Percentiles rank a stretch among this genome's conserved stretches.
Evolutionary conservation across 2,329 filamentous ascomycete genomes (phyloP).

Genomic region (Diplocarpon mali): DNA sequence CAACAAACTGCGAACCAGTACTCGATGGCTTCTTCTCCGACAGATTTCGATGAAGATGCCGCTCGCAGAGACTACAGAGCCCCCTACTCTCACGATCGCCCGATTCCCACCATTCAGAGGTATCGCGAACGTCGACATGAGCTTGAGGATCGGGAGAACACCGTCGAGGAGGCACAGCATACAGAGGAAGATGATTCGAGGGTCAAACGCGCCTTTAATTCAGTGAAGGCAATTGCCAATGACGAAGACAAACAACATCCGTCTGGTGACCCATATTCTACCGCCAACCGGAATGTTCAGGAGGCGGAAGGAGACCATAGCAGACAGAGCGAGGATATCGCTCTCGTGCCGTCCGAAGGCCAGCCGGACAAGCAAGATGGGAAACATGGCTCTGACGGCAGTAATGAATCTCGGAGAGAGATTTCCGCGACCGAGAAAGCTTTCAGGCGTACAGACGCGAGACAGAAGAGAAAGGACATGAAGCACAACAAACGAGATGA

Average conservation of each 20-base stretch:
- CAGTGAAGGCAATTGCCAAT: constrained; percentile 17
- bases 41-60: constrained; percentile 18
- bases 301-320: neutral
- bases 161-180: constrained; percentile 18
- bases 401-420: neutral
- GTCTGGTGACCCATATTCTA: constrained; percentile 18
- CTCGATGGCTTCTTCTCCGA: constrained; percentile 3
- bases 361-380: constrained; percentile 1
- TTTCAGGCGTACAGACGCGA: constrained; percentile 15
- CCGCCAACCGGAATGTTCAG: constrained; percentile 17
- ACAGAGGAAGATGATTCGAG: constrained; percentile 20
- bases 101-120: constrained; percentile 20
- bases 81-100: constrained; percentile 19
- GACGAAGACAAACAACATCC: constrained; percentile 17
- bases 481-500: constrained; percentile 17
- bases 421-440: constrained; percentile 19
- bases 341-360: constrained; percentile 4
- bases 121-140: constrained; percentile 20
- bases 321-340: neutral
- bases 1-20: neutral
- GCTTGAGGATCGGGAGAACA: constrained; percentile 12
- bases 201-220: constrained; percentile 14
- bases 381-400: neutral
- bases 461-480: constrained; percentile 22
- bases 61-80: constrained; percentile 18